Percentiles rank a stretch among this genome's conserved stretches.
Evolutionary conservation across 2,329 filamentous ascomycete species (phyloP).

Genomic region (Hymenoscyphus infarciens): DNA sequence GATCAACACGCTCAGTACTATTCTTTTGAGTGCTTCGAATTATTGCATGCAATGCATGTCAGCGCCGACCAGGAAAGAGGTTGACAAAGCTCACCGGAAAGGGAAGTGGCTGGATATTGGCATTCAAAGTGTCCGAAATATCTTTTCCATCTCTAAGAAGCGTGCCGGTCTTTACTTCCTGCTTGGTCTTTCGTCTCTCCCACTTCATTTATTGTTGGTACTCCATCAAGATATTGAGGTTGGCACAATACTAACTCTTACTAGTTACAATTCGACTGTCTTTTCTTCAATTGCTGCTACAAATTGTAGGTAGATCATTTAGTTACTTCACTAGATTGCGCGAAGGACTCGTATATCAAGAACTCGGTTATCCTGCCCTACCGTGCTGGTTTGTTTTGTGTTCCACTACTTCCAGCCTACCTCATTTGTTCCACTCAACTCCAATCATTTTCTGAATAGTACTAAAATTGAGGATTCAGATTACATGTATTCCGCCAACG

Average conservation of each 20-base stretch:
- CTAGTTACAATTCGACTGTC: background rate
- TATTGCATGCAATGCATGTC: slow-evolving; percentile 1
- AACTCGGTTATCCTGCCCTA: too few relatives aligned
- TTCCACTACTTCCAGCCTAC: background rate
- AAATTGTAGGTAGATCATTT: background rate
- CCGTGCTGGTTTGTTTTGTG: background rate
- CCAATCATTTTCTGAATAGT: too few relatives aligned
- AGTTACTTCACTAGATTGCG: too few relatives aligned
- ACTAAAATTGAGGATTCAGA: background rate
- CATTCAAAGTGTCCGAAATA: background rate
- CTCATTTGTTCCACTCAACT: background rate
- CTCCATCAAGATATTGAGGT: background rate
- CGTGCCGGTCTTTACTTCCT: background rate
- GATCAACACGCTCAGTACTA: background rate
- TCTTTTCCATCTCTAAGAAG: background rate
- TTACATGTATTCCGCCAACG: background rate
- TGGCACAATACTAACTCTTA: background rate
- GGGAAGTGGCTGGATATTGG: background rate
- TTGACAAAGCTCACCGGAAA: background rate
- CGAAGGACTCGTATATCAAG: too few relatives aligned
- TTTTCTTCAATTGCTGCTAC: background rate
- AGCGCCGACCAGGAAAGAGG: background rate
- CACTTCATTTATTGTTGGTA: background rate
- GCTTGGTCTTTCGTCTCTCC: background rate
- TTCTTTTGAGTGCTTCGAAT: background rate